phyloP scores from a whole-genome alignment of 202 grass and related monocot species.

The Cymbopogon flexuosus region DNA sequence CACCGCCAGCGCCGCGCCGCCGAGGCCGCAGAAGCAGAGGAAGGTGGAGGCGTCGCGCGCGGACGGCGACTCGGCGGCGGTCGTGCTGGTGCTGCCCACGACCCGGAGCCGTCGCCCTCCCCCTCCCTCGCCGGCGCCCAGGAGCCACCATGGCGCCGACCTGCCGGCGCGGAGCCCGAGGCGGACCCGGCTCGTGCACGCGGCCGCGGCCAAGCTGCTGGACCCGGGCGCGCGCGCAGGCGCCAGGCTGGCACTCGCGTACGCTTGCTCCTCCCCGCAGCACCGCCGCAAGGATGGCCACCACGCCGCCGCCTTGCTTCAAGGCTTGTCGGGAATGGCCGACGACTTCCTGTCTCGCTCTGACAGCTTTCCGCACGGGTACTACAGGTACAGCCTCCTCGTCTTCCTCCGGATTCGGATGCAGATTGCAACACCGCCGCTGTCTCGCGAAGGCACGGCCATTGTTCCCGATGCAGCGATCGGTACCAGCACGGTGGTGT shows the following conservation, averaged over 20 bases:
- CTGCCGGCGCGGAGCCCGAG: slow-evolving; percentile 62
- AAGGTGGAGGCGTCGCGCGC: slow-evolving; percentile 47
- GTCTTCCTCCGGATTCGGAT: neutral
- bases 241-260: slow-evolving; percentile 42
- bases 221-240: slow-evolving; percentile 36
- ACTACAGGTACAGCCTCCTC: neutral
- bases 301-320: slow-evolving; percentile 9
- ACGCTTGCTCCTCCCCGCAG: slow-evolving; percentile 53
- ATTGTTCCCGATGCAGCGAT: neutral
- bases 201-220: slow-evolving; percentile 60
- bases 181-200: slow-evolving; percentile 51
- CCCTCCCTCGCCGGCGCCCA: too few relatives aligned
- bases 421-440: neutral
- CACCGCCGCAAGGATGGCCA: slow-evolving; percentile 21
- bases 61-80: neutral
- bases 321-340: neutral
- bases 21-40: slow-evolving; percentile 67
- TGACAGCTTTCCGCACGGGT: neutral
- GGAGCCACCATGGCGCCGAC: slow-evolving; percentile 44
- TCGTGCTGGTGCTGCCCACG: slow-evolving; percentile 29
- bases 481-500: slow-evolving; percentile 21
- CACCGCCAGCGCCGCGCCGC: neutral
- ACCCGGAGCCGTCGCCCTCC: slow-evolving; percentile 4
- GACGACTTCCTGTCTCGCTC: slow-evolving; percentile 47
- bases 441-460: slow-evolving; percentile 6